phyloP scores from a whole-genome alignment of 306 rosid genomes.

The Vigna reflexopilosa region DNA sequence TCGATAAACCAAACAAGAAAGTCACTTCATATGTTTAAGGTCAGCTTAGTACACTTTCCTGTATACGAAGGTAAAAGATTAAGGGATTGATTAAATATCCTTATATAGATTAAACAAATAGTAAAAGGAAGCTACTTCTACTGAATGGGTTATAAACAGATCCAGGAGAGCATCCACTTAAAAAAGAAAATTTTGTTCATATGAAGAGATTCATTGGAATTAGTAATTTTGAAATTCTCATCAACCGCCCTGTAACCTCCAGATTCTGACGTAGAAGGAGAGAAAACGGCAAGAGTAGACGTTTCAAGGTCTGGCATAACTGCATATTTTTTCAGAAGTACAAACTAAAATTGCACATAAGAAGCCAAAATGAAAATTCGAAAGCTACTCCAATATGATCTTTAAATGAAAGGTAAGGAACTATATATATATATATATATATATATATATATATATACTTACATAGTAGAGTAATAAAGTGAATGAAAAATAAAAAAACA shows the following conservation, averaged over 20 bases:
- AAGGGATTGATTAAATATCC: slow-evolving; percentile 9
- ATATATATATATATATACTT: neutral
- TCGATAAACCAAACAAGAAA: neutral
- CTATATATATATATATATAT: neutral
- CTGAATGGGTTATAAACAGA: slow-evolving; percentile 36
- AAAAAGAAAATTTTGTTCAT: neutral
- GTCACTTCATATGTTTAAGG: slow-evolving; percentile 4
- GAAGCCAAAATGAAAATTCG: slow-evolving; percentile 14
- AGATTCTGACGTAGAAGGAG: slow-evolving; percentile 17
- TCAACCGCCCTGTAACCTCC: neutral
- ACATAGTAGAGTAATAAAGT: slow-evolving; percentile 7
- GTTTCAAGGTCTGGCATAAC: slow-evolving; percentile 30
- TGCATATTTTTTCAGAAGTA: slow-evolving; percentile 31
- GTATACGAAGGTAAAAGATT: slow-evolving; percentile 7
- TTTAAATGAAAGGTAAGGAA: neutral
- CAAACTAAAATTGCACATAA: slow-evolving; percentile 9
- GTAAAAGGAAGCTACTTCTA: slow-evolving; percentile 6
- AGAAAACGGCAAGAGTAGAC: slow-evolving; percentile 21
- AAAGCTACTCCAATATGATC: slow-evolving; percentile 34
- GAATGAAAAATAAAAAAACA: slow-evolving; percentile 10
- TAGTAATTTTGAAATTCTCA: slow-evolving; percentile 5
- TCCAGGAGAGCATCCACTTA: slow-evolving; percentile 24
- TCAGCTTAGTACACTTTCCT: neutral
- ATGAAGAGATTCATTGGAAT: neutral
- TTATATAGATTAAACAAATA: neutral